These are phyloP conservation scores for Trichoderma oligosporum DNA, from an alignment of 2,329 filamentous ascomycete species.

Conservation along the genomic window DNA sequence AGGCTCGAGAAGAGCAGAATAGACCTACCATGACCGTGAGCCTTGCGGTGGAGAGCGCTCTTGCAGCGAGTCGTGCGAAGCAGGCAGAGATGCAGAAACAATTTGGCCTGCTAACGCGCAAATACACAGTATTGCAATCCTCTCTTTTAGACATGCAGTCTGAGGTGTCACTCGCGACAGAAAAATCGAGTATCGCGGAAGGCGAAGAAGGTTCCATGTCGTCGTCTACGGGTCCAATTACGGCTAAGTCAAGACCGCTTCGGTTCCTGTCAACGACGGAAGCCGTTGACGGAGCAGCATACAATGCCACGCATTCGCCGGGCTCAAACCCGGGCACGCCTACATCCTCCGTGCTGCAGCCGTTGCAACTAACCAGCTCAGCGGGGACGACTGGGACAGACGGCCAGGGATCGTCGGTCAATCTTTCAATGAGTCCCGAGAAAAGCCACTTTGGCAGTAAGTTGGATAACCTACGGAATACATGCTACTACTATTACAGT, in stretches of 20 bases:
- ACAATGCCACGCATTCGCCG: slow-evolving; percentile 43
- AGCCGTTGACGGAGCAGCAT: slow-evolving; percentile 39
- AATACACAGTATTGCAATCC: slow-evolving; percentile 51
- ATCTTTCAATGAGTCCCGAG: slow-evolving; percentile 35
- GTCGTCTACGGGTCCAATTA: slow-evolving; percentile 38
- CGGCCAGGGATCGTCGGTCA: slow-evolving; percentile 27
- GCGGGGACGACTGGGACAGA: slow-evolving; percentile 35
- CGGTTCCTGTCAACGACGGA: slow-evolving; percentile 46
- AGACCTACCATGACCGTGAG: slow-evolving; percentile 31
- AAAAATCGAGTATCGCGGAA: slow-evolving; percentile 25
- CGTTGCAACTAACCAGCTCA: slow-evolving; percentile 39
- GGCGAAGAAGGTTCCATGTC: slow-evolving; percentile 36
- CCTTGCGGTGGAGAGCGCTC: slow-evolving; percentile 41
- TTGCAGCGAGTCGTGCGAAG: slow-evolving; percentile 51
- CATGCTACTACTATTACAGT: too few species aligned
- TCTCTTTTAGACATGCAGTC: slow-evolving; percentile 47
- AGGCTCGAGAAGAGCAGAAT: slow-evolving; percentile 33
- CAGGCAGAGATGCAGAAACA: slow-evolving; percentile 53
- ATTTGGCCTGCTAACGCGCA: slow-evolving; percentile 46
- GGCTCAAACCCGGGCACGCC: slow-evolving; percentile 32
- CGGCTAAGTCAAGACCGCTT: slow-evolving; percentile 36
- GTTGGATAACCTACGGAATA: slow-evolving; percentile 23
- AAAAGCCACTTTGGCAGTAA: slow-evolving; percentile 46
- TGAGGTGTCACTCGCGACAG: slow-evolving; percentile 25
- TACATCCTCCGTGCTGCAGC: slow-evolving; percentile 28